A percentile compares a stretch with the other conserved stretches of the same genome.
phyloP scores from a whole-genome alignment of 1,284 basidiomycete species.

The Austroboletus novae-zelandiae region DNA sequence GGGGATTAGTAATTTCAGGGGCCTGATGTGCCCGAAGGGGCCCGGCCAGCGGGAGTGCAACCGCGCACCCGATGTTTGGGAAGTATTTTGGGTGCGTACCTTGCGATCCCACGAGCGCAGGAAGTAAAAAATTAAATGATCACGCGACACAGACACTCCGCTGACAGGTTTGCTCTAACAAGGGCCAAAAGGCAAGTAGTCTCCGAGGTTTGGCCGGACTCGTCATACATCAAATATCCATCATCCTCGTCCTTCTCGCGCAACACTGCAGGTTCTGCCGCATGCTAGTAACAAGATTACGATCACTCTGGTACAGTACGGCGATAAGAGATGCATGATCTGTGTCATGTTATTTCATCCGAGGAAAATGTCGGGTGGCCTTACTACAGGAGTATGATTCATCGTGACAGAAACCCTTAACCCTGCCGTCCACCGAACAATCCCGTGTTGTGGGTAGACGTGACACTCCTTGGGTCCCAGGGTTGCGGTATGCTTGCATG shows the following conservation, averaged over 20 bases:
- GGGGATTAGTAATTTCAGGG: constrained; percentile 16
- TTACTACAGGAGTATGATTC: too few relatives aligned
- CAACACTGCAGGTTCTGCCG: background rate
- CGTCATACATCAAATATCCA: background rate
- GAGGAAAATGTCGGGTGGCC: background rate
- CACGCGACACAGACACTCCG: constrained; percentile 3
- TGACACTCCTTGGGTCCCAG: background rate
- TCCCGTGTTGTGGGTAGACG: constrained; percentile 2
- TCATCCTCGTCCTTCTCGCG: background rate
- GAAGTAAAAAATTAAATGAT: background rate
- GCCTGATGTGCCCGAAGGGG: background rate
- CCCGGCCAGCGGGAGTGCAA: background rate
- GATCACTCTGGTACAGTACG: background rate
- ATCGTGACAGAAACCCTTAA: background rate
- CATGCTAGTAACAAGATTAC: background rate
- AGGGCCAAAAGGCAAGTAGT: background rate
- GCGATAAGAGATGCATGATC: background rate
- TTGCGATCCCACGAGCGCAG: background rate
- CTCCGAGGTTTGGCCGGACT: background rate
- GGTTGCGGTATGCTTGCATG: too few relatives aligned
- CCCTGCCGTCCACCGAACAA: background rate
- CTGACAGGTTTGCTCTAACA: background rate
- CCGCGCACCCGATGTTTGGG: background rate
- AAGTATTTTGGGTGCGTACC: background rate
- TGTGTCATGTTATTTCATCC: constrained; percentile 1